Evolutionary conservation across 352 stramenopile genomes (phyloP), one percentile per base, ranked within the genome.

Genomic region (Thalassiosira mediterranea): DNA sequence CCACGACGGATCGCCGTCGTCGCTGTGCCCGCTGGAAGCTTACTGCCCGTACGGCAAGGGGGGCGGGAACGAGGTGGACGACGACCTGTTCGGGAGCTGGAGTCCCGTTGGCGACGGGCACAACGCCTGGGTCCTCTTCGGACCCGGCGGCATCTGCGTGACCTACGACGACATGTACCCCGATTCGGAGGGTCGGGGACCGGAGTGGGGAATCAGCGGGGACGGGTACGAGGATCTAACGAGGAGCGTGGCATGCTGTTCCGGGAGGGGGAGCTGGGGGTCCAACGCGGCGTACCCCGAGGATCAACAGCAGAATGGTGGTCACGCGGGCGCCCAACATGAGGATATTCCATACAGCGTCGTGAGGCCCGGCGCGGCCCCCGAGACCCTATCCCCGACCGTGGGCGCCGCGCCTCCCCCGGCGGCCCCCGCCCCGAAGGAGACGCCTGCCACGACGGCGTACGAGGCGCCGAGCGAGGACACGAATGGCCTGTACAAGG

Each of bases 141-240:
- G 59, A 32, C n/a, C 38, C 21, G 23, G 23, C 7, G 59, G 15
- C 7, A 31, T 28, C 4, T 70, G 61, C 38, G 21, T 49, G 32
- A 59, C 59, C 44, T 70, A 60, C 23, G 60, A 70, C 21, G 44
- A 59, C 46, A 47, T 70, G 4, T 25, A 70, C 17, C 21, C 29
- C 11, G 31, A 37, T 40, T 46, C 61, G n/a, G 2, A 7, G 15
- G 46, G 46, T 10, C 46, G 32, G 28, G 17, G 8, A 26, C 46
- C 46, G 0, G 46, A 54, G 7, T 54, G 46, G 46, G 46, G 46
- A 32, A 32, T 54, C 8, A 8, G 21, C 8, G 17, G 21, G 13
- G 46, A 26, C 32, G 46, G 46, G 28, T 32, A 54, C 32, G 46
- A 54, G 32, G 8, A 29, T 21, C 46, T 32, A 11, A 54, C 46